Evolutionary conservation across 768 basidiomycete species (phyloP), one percentile per base, ranked within the genome.

Genomic region (Pleurotus platypus): DNA sequence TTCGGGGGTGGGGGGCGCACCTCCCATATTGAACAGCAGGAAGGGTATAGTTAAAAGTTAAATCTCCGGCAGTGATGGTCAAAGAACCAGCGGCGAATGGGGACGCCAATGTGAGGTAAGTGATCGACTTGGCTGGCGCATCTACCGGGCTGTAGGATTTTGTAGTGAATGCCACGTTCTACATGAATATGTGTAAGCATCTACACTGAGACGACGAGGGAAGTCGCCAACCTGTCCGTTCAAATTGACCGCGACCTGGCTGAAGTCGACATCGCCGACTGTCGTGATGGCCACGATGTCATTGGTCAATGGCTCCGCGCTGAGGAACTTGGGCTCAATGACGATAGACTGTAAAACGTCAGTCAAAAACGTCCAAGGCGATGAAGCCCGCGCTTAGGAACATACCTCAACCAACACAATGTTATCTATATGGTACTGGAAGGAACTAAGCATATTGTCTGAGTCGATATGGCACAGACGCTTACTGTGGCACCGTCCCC

Each of bases 261-360:
- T 69, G 37, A 80, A 63, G 63, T 82, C 71, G 27, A 81, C 79
- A 2, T 63, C 72, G 15, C 81, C 81, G 50, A 72, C 66, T 1
- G 78, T 77, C 2, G 81, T 82, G 15, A 82, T 73, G 5, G 79
- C 79, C 45, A 83, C 67, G 4, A 78, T 58, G 57, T 81, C 76
- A 61, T 70, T 76, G 5, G 70, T 72, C 8, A 83, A 58, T 0
- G 81, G 81, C 58, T 82, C 81, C 0, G 80, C 81, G 56, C 77
- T 78, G 60, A 83, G 67, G 61, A 83, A 76, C 57, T 77, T 62
- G 3, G 81, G 81, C 2, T 69, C 62, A 27, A 83, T 67, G 49
- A 76, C 64, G 57, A 83, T 79, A 38, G 65, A 62, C 75, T 79
- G 43, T 11, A 35, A 30, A 35, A 35, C 30, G 30, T 35, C 24